A percentile compares a stretch with the other conserved stretches of the same genome.
These are phyloP conservation scores for Mucor indicus DNA, from an alignment of 371 early-diverging fungal genomes.

Conservation along the genomic window DNA sequence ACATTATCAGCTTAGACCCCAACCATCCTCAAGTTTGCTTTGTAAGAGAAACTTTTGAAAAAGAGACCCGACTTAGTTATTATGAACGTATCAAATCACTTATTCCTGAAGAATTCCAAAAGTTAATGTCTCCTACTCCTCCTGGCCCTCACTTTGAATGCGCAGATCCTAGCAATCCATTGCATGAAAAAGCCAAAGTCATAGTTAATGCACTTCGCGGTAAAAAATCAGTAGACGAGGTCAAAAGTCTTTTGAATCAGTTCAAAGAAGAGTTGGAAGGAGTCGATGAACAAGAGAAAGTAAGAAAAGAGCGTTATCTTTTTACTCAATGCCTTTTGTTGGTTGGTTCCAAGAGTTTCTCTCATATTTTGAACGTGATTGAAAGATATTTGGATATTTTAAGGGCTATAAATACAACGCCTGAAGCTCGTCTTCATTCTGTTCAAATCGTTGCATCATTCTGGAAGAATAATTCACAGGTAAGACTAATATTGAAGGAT, in stretches of 20 bases:
- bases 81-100: constrained; percentile 82
- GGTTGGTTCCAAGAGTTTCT: constrained; percentile 90
- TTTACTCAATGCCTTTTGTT: constrained; percentile 80
- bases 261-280: constrained; percentile 23
- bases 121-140: constrained; percentile 59
- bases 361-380: constrained; percentile 86
- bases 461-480: constrained; percentile 82
- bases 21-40: constrained; percentile 59
- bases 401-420: constrained; percentile 56
- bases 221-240: constrained; percentile 65
- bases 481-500: constrained; percentile 15
- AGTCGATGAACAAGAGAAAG: constrained; percentile 37
- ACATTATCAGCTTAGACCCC: constrained; percentile 39
- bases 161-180: constrained; percentile 45
- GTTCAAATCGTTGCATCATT: constrained; percentile 76
- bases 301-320: constrained; percentile 49
- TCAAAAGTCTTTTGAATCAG: constrained; percentile 47
- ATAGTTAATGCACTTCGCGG: constrained; percentile 58
- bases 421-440: constrained; percentile 64
- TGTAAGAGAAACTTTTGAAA: constrained; percentile 81
- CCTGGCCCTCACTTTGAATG: constrained; percentile 74
- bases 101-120: constrained; percentile 64
- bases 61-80: constrained; percentile 78
- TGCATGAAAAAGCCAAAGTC: constrained; percentile 56
- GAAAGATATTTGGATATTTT: constrained; percentile 78